These are phyloP conservation scores for Populus pruinosa DNA, from an alignment of 345 rosid species.

Conservation along the genomic window DNA sequence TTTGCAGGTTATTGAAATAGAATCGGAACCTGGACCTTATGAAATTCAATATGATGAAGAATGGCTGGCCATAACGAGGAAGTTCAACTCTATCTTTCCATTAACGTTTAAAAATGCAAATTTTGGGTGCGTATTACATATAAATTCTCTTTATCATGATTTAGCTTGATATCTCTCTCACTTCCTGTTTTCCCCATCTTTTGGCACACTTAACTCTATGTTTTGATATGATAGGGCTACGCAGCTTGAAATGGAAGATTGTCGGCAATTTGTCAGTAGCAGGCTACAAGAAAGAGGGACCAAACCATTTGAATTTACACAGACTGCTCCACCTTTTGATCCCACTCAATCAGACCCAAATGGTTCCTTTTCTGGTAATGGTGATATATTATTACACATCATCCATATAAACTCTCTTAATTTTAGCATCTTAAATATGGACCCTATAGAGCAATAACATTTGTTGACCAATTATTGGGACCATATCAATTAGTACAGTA, in stretches of 20 bases:
- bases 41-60: constrained; percentile 83
- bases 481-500: no score
- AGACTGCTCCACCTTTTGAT: constrained; percentile 55
- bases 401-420: no score
- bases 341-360: constrained; percentile 40
- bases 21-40: constrained; percentile 72
- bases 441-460: no score
- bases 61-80: constrained; percentile 72
- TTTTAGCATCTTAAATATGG: no score
- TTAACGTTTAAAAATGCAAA: constrained; percentile 44
- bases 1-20: constrained; percentile 68
- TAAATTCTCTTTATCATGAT: neutral
- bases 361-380: constrained; percentile 34
- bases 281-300: constrained; percentile 58
- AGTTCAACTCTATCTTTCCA: constrained; percentile 66
- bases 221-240: constrained; percentile 36
- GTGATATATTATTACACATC: neutral
- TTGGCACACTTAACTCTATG: neutral
- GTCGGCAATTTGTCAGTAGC: constrained; percentile 61
- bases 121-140: constrained; percentile 42
- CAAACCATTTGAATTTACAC: constrained; percentile 69
- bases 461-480: no score
- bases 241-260: constrained; percentile 51
- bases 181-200: neutral
- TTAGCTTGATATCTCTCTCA: neutral